phyloP scores from a whole-genome alignment of 495 filamentous ascomycete species.

The Podospora pseudocomata region DNA sequence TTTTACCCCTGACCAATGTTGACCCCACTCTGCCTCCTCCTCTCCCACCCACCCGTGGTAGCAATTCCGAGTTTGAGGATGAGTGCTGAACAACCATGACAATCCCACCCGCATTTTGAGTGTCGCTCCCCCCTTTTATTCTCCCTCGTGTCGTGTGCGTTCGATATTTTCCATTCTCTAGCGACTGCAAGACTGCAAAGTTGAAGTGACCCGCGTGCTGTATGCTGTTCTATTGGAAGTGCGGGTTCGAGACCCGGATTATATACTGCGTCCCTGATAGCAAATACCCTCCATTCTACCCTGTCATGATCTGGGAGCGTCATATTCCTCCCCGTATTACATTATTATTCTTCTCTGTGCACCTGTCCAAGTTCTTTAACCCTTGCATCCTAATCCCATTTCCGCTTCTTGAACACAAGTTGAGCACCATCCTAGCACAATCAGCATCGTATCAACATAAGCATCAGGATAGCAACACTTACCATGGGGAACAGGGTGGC shows the following conservation, averaged over 20 bases:
- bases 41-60: not conserved
- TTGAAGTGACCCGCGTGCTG: too few species aligned
- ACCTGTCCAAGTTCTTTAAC: not conserved
- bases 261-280: not conserved
- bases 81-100: not conserved
- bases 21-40: not conserved
- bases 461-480: slow-evolving; percentile 28
- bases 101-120: not conserved
- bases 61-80: not conserved
- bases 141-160: not conserved
- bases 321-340: too few species aligned
- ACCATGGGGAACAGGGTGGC: slow-evolving; percentile 92
- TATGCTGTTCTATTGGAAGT: not conserved
- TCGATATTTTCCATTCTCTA: too few species aligned
- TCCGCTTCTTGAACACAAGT: slow-evolving; percentile 8
- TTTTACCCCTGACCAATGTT: not conserved
- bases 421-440: slow-evolving; percentile 6
- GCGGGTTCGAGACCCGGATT: not conserved
- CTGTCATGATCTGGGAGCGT: too few species aligned
- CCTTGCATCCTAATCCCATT: not conserved
- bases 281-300: not conserved
- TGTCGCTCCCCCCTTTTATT: not conserved
- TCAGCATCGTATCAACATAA: not conserved
- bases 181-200: too few species aligned
- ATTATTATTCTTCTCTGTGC: not conserved